A percentile compares a stretch with the other conserved stretches of the same genome.
These are phyloP conservation scores for Colletotrichum costaricense DNA, from an alignment of 2,329 filamentous ascomycete species.

Conservation along the genomic window DNA sequence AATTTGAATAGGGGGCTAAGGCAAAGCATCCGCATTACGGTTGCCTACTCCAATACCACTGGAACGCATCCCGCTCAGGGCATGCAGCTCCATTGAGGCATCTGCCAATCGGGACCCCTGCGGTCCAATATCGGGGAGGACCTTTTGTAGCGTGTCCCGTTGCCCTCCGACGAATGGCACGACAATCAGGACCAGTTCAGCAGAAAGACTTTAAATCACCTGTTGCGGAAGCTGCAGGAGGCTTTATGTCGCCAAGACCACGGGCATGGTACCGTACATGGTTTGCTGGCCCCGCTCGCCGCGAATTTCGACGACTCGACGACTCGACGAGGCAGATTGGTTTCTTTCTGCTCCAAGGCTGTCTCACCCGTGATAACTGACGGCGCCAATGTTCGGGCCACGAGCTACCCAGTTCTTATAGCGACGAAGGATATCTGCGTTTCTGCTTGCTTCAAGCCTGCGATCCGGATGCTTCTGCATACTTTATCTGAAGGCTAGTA, in stretches of 20 bases:
- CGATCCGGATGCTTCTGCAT: no score
- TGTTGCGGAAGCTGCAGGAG: neutral
- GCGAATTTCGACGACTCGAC: neutral
- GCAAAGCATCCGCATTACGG: neutral
- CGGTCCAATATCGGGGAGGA: constrained; percentile 10
- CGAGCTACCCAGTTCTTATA: neutral
- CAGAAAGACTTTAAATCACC: neutral
- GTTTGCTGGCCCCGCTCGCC: neutral
- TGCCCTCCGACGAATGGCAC: constrained; percentile 23
- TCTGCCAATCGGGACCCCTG: constrained; percentile 11
- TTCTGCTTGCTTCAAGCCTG: no score
- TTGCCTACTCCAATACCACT: neutral
- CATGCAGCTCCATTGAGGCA: neutral
- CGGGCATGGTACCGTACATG: neutral
- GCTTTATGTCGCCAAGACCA: neutral
- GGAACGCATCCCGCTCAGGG: neutral
- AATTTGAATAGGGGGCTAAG: neutral
- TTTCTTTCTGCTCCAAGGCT: neutral
- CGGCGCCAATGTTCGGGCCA: no score
- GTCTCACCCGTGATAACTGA: neutral
- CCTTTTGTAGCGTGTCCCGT: constrained; percentile 29
- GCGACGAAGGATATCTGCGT: no score
- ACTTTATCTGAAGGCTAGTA: no score
- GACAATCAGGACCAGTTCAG: constrained; percentile 5
- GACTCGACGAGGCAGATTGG: neutral